Base-by-base conservation (phyloP, 495 filamentous ascomycete species). In the Hypomontagnella monticulosa region DNA sequence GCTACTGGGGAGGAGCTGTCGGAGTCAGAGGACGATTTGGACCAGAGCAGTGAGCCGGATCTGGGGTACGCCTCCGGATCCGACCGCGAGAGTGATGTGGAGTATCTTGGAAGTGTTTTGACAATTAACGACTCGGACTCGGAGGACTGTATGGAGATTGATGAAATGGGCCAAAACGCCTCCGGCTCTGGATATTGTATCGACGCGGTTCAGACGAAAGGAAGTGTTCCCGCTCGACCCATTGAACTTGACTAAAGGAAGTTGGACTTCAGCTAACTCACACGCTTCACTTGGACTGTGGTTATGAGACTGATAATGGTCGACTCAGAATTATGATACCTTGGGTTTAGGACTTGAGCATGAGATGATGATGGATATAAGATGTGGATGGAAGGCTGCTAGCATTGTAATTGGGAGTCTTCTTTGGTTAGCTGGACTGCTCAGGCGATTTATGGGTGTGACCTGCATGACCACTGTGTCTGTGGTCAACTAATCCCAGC, bases 81-180 rank as follows among this genome's bases (percentile, higher is more conserved):
- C 10, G 69, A 67, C 12, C 32, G 48, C 36, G 53, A 65, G 23
- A 58, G 57, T 23, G 63, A 69, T 1, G 42, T 71, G 0, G 55
- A 71, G 33, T 71, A 56, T 34, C 18, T 71, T 8, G 69, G 56
- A 4, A 63, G 65, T 19, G 33, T 58, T 10, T 16, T 69, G 10
- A 63, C 55, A 0, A 60, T 69, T 11, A 14, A 50, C 6, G 57
- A 69, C 33, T 69, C 66, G 20, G 43, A 34, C 2, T 59, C 60
- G 12, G 66, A 60, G 10, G 36, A 54, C 23, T 27, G 4, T 0
- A 69, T 69, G 66, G 66, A 61, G 0, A 40, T 60, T 34, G 66
- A 69, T 40, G 60, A 55, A 11, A 60, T 56, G 43, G 63, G 66
- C 38, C 16, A 56, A 42, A 55, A 56, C 15, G 38, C 40, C 8